Percentiles rank a stretch among this genome's conserved stretches.
Evolutionary conservation across 306 rosid species (phyloP).

Genomic region (Vicia villosa): DNA sequence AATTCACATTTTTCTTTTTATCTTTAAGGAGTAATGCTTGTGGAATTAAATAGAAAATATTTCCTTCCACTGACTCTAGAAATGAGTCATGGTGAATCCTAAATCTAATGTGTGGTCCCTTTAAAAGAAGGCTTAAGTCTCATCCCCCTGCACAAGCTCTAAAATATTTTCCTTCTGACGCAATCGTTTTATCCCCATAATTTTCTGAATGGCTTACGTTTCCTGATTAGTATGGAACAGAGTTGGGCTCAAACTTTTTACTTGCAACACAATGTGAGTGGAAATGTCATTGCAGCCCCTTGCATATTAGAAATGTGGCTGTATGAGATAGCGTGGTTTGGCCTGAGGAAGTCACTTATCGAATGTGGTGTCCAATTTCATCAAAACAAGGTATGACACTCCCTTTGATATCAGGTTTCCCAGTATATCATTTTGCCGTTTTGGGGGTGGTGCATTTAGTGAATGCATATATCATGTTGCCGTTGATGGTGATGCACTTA

Average conservation of each 20-base stretch:
- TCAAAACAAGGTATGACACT: neutral
- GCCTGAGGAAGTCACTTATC: too few relatives aligned
- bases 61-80: slow-evolving; percentile 69
- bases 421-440: neutral
- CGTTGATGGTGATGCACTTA: too few relatives aligned
- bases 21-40: slow-evolving; percentile 70
- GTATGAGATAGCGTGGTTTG: too few relatives aligned
- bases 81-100: slow-evolving; percentile 79
- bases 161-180: slow-evolving; percentile 33
- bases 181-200: slow-evolving; percentile 65
- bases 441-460: slow-evolving; percentile 1
- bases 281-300: slow-evolving; percentile 12
- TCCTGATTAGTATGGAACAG: slow-evolving; percentile 14
- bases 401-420: slow-evolving; percentile 13
- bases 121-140: slow-evolving; percentile 64
- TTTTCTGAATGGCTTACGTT: slow-evolving; percentile 17
- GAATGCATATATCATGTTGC: neutral
- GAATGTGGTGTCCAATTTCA: too few relatives aligned
- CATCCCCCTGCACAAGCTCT: slow-evolving; percentile 37
- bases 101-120: slow-evolving; percentile 78
- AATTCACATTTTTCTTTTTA: too few relatives aligned
- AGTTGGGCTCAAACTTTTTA: slow-evolving; percentile 25
- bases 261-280: slow-evolving; percentile 21
- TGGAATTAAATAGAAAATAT: slow-evolving; percentile 58
- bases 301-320: slow-evolving; percentile 7